phyloP scores from a whole-genome alignment of 306 rosid species.

The Oemleria cerasiformis region DNA sequence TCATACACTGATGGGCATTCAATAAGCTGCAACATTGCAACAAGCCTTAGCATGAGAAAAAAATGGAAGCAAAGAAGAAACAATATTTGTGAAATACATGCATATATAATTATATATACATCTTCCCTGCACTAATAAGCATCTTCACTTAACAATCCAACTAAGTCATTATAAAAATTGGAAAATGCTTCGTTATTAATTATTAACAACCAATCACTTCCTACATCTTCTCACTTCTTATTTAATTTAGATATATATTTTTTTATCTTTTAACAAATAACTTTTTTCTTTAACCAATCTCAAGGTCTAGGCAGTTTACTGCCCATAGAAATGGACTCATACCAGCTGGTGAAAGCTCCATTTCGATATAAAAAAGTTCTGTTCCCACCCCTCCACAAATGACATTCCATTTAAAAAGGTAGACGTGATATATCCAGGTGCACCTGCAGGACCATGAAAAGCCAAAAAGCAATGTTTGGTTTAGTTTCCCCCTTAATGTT shows the following conservation, averaged over 20 bases:
- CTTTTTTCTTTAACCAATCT: neutral
- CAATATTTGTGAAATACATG: neutral
- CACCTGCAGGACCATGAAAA: conserved; percentile 57
- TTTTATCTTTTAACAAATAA: neutral
- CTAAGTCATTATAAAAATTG: neutral
- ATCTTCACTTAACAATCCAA: neutral
- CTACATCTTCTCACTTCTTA: neutral
- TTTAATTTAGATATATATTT: neutral
- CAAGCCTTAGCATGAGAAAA: conserved; percentile 6
- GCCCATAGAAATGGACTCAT: conserved; percentile 26
- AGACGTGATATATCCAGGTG: conserved; percentile 75
- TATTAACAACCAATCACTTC: neutral
- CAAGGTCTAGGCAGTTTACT: neutral
- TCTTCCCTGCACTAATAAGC: neutral
- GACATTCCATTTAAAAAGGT: conserved; percentile 92
- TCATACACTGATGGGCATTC: conserved; percentile 95
- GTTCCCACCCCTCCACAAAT: conserved; percentile 93
- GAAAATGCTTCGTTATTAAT: neutral
- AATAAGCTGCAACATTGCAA: conserved; percentile 62
- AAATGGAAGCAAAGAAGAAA: neutral
- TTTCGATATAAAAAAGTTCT: conserved; percentile 78
- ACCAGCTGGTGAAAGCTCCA: conserved; percentile 99
- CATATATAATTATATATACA: neutral
- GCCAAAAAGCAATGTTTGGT: neutral
- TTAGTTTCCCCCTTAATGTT: neutral